These are phyloP conservation scores for Acanthamoeba healyi DNA, from an alignment of 208 protist genomes.

Conservation along the genomic window DNA sequence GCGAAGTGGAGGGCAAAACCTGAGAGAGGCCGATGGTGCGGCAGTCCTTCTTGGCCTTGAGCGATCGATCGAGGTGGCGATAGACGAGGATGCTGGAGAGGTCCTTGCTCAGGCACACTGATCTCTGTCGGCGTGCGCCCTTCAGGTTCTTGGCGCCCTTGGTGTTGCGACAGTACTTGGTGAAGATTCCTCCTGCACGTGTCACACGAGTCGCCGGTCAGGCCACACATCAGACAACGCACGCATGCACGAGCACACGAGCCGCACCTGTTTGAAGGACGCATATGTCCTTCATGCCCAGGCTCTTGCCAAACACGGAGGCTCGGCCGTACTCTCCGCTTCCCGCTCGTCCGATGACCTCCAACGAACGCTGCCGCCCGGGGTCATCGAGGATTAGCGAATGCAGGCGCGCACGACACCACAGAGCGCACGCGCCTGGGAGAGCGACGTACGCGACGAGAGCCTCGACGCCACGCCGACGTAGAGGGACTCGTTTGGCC, in stretches of 20 bases:
- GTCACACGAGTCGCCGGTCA: too few relatives aligned
- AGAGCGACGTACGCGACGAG: neutral
- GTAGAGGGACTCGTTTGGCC: neutral
- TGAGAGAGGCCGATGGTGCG: neutral
- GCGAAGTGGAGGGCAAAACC: neutral
- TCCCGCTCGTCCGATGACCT: neutral
- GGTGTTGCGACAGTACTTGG: slow-evolving; percentile 30
- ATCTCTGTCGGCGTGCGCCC: neutral
- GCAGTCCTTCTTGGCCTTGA: slow-evolving; percentile 62
- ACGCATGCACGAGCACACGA: neutral
- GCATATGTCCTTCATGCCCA: slow-evolving; percentile 39
- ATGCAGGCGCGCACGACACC: too few relatives aligned
- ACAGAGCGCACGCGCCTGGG: neutral
- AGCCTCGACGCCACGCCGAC: neutral
- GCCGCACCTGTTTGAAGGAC: neutral
- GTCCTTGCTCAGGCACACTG: slow-evolving; percentile 3
- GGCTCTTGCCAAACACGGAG: neutral
- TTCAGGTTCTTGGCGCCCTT: slow-evolving; percentile 33
- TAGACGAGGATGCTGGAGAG: slow-evolving; percentile 37
- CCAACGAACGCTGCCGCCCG: neutral
- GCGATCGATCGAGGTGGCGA: slow-evolving; percentile 26
- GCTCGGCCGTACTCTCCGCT: neutral
- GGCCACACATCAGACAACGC: neutral
- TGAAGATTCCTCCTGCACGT: neutral
- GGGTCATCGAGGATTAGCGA: neutral